Conservation (phyloP, 73 alveolate genomes). For the Effrenium voratum region DNA sequence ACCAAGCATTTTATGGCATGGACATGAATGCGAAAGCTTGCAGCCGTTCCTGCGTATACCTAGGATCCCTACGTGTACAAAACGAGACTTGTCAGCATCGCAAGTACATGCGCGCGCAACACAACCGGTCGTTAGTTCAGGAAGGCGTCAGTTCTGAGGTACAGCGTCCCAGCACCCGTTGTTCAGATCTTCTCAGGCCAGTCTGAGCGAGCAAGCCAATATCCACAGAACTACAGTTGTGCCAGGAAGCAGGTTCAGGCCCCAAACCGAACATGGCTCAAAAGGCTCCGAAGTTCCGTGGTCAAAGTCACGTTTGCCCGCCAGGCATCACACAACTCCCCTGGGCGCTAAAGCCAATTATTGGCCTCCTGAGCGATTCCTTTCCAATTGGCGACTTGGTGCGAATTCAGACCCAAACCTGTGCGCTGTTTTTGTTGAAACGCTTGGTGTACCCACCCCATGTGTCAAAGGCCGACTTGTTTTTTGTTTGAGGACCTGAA, state of each 20-base stretch:
- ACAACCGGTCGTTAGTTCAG: background rate
- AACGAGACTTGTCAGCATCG: slow-evolving; percentile 48
- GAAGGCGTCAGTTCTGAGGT: slow-evolving; percentile 1
- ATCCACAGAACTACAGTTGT: too few relatives aligned
- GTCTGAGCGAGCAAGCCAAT: too few relatives aligned
- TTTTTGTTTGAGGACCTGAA: too few relatives aligned
- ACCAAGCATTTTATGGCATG: too few relatives aligned
- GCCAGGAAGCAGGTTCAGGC: too few relatives aligned
- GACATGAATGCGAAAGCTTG: background rate
- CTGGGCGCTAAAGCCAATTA: slow-evolving; percentile 81
- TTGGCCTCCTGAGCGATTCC: slow-evolving; percentile 75
- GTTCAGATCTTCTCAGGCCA: slow-evolving; percentile 73
- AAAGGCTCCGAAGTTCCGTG: too few relatives aligned
- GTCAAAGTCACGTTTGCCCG: background rate
- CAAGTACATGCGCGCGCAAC: background rate
- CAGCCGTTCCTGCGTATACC: background rate
- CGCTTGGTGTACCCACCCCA: too few relatives aligned
- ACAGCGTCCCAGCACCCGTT: slow-evolving; percentile 58
- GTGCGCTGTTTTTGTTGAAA: too few relatives aligned
- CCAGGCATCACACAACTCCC: slow-evolving; percentile 68
- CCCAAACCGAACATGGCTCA: too few relatives aligned
- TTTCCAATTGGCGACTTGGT: slow-evolving; percentile 42
- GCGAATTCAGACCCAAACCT: too few relatives aligned
- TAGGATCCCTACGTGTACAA: slow-evolving; percentile 81
- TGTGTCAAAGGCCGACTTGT: too few relatives aligned